These are phyloP conservation scores for Podila minutissima DNA, from an alignment of 192 early-diverging fungal genomes.

Conservation along the genomic window DNA sequence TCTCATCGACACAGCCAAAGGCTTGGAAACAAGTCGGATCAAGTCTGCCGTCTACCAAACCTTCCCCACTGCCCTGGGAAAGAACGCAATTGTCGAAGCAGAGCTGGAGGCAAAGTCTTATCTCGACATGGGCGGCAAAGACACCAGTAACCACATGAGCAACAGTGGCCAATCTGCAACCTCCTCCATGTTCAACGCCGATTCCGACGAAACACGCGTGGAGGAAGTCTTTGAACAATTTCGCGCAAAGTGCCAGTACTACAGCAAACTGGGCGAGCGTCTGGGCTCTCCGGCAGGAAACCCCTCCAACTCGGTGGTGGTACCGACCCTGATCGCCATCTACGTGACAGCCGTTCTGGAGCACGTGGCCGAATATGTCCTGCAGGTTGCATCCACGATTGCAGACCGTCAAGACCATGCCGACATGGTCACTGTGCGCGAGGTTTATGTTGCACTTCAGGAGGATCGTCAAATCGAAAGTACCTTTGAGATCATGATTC, in stretches of 20 bases:
- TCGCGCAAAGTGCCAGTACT: slow-evolving; percentile 64
- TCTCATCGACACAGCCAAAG: slow-evolving; percentile 57
- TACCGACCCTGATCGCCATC: slow-evolving; percentile 61
- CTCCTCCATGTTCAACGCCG: slow-evolving; percentile 38
- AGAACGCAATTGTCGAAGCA: slow-evolving; percentile 68
- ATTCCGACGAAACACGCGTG: slow-evolving; percentile 45
- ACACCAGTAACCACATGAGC: slow-evolving; percentile 46
- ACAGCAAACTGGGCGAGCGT: slow-evolving; percentile 62
- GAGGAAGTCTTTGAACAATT: slow-evolving; percentile 58
- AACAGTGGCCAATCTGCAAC: slow-evolving; percentile 32
- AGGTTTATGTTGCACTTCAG: slow-evolving; percentile 59
- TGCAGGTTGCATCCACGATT: slow-evolving; percentile 57
- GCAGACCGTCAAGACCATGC: slow-evolving; percentile 58
- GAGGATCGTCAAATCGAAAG: slow-evolving; percentile 63
- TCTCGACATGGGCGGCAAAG: slow-evolving; percentile 59
- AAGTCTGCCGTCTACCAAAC: slow-evolving; percentile 58
- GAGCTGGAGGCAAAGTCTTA: slow-evolving; percentile 68
- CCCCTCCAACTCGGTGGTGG: slow-evolving; percentile 44
- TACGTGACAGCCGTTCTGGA: slow-evolving; percentile 69
- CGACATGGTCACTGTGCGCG: slow-evolving; percentile 63
- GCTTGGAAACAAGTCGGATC: slow-evolving; percentile 59
- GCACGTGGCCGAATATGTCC: slow-evolving; percentile 66
- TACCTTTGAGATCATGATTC: slow-evolving; percentile 60
- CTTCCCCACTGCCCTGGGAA: slow-evolving; percentile 64
- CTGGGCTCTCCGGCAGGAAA: slow-evolving; percentile 34